phyloP scores from a whole-genome alignment of 768 basidiomycete genomes.

The Gloeopeniophorella convolvens region DNA sequence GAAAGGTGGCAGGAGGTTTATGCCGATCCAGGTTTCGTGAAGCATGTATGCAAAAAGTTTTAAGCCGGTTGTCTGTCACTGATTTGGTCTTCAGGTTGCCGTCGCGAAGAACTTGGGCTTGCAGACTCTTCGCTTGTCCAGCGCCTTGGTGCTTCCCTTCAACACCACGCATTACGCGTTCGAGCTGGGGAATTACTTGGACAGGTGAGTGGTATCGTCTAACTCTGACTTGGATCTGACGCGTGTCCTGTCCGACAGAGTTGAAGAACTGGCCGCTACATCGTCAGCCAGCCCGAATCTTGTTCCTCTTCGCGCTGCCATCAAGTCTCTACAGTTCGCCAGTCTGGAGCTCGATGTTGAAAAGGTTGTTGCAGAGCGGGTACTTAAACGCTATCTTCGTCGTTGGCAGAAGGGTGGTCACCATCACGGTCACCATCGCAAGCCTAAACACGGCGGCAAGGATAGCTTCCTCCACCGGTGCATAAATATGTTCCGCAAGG shows the following conservation, averaged over 20 bases:
- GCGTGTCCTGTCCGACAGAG: constrained; percentile 29
- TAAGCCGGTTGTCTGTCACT: neutral
- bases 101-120: constrained; percentile 53
- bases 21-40: constrained; percentile 56
- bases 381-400: constrained; percentile 2
- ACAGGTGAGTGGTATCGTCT: constrained; percentile 34
- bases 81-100: constrained; percentile 36
- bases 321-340: constrained; percentile 16
- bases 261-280: constrained; percentile 34
- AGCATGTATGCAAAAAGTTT: constrained; percentile 39
- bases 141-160: constrained; percentile 51
- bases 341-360: constrained; percentile 17
- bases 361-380: constrained; percentile 14
- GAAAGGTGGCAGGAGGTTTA: constrained; percentile 54
- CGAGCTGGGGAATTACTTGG: constrained; percentile 47
- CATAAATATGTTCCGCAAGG: neutral
- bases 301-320: constrained; percentile 19
- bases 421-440: neutral
- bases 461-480: neutral
- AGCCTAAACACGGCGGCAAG: neutral
- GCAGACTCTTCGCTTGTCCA: constrained; percentile 45
- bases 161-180: constrained; percentile 63
- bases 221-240: neutral
- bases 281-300: constrained; percentile 3
- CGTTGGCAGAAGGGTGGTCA: constrained; percentile 9